Evolutionary conservation across 257 asterid species (phyloP).

Genomic region (Galeopsis tetrahit): DNA sequence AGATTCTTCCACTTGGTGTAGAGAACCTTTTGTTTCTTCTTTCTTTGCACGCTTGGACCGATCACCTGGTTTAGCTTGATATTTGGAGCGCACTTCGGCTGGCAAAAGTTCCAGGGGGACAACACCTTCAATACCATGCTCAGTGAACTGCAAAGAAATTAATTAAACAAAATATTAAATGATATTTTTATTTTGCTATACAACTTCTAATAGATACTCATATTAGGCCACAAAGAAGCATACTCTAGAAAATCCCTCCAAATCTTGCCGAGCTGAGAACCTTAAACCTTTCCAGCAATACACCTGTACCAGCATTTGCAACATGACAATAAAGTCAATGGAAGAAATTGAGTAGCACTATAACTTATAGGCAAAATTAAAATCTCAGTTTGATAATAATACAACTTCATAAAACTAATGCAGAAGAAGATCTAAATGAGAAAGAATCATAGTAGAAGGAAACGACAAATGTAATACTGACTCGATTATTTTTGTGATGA

Average conservation of each 20-base stretch:
- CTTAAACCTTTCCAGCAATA: conserved; percentile 99
- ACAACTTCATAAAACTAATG: conserved; percentile 16
- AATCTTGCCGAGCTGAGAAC: conserved; percentile 96
- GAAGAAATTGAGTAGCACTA: background rate
- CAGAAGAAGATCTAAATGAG: conserved; percentile 22
- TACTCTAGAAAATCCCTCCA: conserved; percentile 96
- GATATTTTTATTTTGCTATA: conserved; percentile 12
- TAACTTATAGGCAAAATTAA: background rate
- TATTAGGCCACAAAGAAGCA: conserved; percentile 31
- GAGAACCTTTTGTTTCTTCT: conserved; percentile 71
- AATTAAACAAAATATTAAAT: background rate
- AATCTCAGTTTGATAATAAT: background rate
- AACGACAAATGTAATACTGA: conserved; percentile 46
- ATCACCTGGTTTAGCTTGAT: conserved; percentile 89
- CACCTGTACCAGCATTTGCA: conserved; percentile 58
- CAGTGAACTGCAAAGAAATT: conserved; percentile 72
- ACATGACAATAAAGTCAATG: conserved; percentile 25
- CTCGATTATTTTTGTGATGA: conserved; percentile 90
- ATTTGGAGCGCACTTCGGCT: conserved; percentile 67
- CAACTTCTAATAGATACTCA: conserved; percentile 11
- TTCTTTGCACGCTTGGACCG: conserved; percentile 83
- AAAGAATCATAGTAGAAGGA: conserved; percentile 29
- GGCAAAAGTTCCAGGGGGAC: conserved; percentile 92
- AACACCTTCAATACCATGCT: conserved; percentile 95
- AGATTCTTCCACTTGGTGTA: conserved; percentile 70